These are phyloP conservation scores for Pontederia crassipes DNA, from an alignment of 176 grass and related monocot species.

Conservation along the genomic window DNA sequence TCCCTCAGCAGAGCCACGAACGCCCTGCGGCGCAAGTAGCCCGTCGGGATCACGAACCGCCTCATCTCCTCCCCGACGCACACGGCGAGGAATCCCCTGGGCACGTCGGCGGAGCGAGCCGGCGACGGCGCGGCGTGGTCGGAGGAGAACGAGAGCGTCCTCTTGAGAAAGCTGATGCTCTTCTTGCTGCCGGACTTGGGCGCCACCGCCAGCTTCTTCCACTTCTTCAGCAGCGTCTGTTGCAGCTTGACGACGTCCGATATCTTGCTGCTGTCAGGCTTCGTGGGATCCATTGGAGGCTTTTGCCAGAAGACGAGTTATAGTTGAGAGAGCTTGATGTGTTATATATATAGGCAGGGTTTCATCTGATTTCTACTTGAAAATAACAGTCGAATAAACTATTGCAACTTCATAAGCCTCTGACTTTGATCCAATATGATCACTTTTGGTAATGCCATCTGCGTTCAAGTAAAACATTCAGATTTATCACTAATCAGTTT, in stretches of 20 bases:
- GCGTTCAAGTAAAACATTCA: no score
- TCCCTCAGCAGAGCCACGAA: conserved; percentile 70
- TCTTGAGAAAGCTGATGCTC: conserved; percentile 30
- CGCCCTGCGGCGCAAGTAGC: conserved; percentile 59
- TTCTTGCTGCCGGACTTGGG: conserved; percentile 15
- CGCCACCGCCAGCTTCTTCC: conserved; percentile 54
- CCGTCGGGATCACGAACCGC: conserved; percentile 88
- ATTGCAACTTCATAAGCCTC: no score
- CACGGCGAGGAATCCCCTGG: conserved; percentile 69
- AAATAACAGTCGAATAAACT: no score
- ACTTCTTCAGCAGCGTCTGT: conserved; percentile 63
- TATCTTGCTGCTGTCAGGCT: conserved; percentile 33
- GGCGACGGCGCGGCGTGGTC: background rate
- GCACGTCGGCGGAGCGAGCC: conserved; percentile 6
- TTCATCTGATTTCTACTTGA: no score
- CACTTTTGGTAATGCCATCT: no score
- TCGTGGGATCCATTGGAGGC: no score
- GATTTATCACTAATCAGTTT: no score
- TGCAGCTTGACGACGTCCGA: conserved; percentile 66
- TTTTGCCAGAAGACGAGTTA: no score
- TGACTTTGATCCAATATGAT: no score
- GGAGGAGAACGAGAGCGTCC: conserved; percentile 25
- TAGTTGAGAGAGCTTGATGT: no score
- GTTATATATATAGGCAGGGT: no score
- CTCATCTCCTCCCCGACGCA: conserved; percentile 84